Percentiles rank a stretch among this genome's conserved stretches.
Evolutionary conservation across 2,329 filamentous ascomycete species (phyloP).

Genomic region (Rasamsonia emersonii): DNA sequence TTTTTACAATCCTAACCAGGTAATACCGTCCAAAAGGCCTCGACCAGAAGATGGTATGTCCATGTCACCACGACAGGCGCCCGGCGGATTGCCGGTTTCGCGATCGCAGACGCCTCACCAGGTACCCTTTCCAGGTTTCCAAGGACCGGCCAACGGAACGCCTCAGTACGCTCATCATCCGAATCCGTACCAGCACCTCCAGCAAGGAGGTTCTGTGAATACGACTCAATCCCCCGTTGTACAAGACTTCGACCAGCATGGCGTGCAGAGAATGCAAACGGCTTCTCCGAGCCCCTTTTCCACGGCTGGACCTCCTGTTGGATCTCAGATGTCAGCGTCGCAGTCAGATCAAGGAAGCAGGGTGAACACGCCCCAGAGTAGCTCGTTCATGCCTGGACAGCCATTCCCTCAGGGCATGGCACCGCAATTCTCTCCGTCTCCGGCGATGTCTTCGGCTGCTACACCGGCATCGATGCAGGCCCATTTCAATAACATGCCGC

Average conservation of each 20-base stretch:
- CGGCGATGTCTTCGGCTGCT: slow-evolving; percentile 31
- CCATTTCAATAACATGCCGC: slow-evolving; percentile 44
- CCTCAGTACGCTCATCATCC: slow-evolving; percentile 53
- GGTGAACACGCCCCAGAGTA: slow-evolving; percentile 62
- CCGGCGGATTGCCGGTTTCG: slow-evolving; percentile 67
- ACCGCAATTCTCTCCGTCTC: slow-evolving; percentile 34
- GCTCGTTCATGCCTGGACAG: slow-evolving; percentile 53
- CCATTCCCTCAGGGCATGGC: slow-evolving; percentile 31
- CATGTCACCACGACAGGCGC: slow-evolving; percentile 69
- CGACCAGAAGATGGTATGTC: slow-evolving; percentile 78
- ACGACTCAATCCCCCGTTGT: slow-evolving; percentile 91
- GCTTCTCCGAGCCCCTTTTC: slow-evolving; percentile 89
- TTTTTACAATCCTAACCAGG: slow-evolving; percentile 68
- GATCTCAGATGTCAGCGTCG: slow-evolving; percentile 63
- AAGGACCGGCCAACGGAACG: slow-evolving; percentile 53
- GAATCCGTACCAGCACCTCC: slow-evolving; percentile 71
- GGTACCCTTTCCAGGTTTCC: slow-evolving; percentile 62
- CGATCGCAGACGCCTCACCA: slow-evolving; percentile 90
- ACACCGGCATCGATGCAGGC: slow-evolving; percentile 35
- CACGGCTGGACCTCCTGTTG: slow-evolving; percentile 64
- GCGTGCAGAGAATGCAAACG: slow-evolving; percentile 74
- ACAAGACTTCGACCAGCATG: slow-evolving; percentile 58
- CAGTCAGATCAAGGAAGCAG: slow-evolving; percentile 63
- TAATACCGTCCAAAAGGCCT: slow-evolving; percentile 83
- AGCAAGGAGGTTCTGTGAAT: slow-evolving; percentile 67